A percentile compares a stretch with the other conserved stretches of the same genome.
Conservation (phyloP, 345 rosid species). For the Raphanus raphanistrum region DNA sequence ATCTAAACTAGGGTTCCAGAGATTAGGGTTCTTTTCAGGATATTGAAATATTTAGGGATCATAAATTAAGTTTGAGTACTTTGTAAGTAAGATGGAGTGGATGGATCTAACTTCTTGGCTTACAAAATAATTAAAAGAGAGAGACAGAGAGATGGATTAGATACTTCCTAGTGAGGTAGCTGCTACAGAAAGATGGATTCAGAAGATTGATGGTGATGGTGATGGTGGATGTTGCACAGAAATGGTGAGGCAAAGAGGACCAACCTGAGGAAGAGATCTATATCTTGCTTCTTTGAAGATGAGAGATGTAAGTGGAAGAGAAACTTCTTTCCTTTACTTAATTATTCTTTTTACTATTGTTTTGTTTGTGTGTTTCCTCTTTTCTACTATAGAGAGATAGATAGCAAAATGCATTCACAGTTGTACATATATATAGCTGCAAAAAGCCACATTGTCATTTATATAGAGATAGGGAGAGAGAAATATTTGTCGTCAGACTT, state of each 20-base stretch:
- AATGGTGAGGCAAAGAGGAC: constrained; percentile 40
- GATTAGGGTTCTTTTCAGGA: constrained; percentile 7
- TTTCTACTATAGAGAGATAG: constrained; percentile 29
- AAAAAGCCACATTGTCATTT: not conserved
- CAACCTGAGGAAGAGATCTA: constrained; percentile 6
- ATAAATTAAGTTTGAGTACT: not conserved
- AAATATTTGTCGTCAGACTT: constrained; percentile 30
- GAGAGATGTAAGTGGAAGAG: constrained; percentile 23
- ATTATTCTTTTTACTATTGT: constrained; percentile 19
- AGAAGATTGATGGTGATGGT: not conserved
- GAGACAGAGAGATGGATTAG: constrained; percentile 4
- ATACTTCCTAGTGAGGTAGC: not conserved
- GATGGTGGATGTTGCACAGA: constrained; percentile 21
- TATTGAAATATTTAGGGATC: not conserved
- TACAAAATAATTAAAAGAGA: constrained; percentile 4
- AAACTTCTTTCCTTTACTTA: constrained; percentile 10
- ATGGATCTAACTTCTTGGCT: not conserved
- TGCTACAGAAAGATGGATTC: constrained; percentile 1
- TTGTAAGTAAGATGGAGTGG: not conserved
- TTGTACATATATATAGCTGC: constrained; percentile 23
- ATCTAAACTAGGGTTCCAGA: constrained; percentile 23
- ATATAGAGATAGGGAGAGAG: constrained; percentile 21
- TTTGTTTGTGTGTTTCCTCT: not conserved
- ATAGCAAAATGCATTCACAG: constrained; percentile 15
- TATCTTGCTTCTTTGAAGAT: constrained; percentile 14